Base-by-base conservation (phyloP, 2,329 filamentous ascomycete species). In the Aspergillus ibericus region DNA sequence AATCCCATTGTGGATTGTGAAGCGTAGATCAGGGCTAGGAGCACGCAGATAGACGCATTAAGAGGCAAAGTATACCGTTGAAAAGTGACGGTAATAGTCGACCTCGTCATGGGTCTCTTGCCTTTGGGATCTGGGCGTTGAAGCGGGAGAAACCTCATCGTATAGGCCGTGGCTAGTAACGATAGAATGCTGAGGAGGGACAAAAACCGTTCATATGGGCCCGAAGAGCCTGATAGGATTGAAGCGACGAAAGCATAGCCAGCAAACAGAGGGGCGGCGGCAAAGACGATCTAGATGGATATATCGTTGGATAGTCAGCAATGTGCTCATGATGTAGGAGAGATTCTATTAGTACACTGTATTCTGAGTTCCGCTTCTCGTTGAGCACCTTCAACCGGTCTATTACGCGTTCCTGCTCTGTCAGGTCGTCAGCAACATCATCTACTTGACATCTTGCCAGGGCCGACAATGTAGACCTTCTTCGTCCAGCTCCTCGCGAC, bases 401-500 rank as follows among this genome's bases (percentile, higher is more conserved):
- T 38, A 80, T 78, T 9, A 79, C 59, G 9, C 63, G 69, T 53
- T 80, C 77, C 61, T 80, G 78, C 60, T 80, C 75, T 77, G 61
- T 38, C 53, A 22, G 44, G 9, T 13, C 36, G 34, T 59, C 13
- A 59, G 53, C 27, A 20, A 50, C 32, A 16, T 20, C 16, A 27
- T 38, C 15, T 15, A 42, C 4, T 1, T 44, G n/a, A 12, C 34
- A 9, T 32, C n/a, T 22, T 15, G 58, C 47, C 7, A 12, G 35
- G n/a, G 18, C 16, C 44, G 35, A 29, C 32, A 50, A n/a, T 58
- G 53, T 63, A 53, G 72, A 88, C 88, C 88, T 82, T 93, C 83
- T 75, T 93, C 90, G 72, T 95, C 91, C 60, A 95, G 80, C 56
- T 86, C 84, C 64, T 87, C 83, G 12, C 84, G 82, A 29, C 81